phyloP scores from a whole-genome alignment of 2,329 filamentous ascomycete genomes.

The Coniochaeta sp. region DNA sequence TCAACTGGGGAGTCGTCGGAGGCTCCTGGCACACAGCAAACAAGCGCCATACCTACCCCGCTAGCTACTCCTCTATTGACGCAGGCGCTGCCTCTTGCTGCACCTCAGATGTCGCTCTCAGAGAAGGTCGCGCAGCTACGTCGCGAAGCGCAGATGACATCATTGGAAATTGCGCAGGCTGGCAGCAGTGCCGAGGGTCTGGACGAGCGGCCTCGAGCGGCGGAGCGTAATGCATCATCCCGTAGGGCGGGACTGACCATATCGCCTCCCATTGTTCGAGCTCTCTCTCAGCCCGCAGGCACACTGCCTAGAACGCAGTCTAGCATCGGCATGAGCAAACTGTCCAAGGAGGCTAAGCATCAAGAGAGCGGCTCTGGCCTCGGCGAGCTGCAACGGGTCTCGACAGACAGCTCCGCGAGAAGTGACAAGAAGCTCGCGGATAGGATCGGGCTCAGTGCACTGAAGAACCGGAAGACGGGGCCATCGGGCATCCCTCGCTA shows the following conservation, averaged over 20 bases:
- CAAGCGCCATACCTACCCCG: constrained; percentile 12
- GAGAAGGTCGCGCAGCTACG: constrained; percentile 46
- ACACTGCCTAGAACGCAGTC: constrained; percentile 39
- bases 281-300: constrained; percentile 44
- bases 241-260: constrained; percentile 38
- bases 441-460: constrained; percentile 56
- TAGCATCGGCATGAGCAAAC: constrained; percentile 28
- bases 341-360: constrained; percentile 25
- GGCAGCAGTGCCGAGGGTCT: background rate
- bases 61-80: constrained; percentile 8
- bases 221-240: constrained; percentile 16
- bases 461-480: constrained; percentile 54
- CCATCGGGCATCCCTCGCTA: constrained; percentile 86
- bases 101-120: constrained; percentile 23
- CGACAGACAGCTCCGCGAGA: constrained; percentile 35
- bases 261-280: constrained; percentile 47
- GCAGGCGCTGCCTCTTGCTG: constrained; percentile 4
- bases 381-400: constrained; percentile 22
- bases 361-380: constrained; percentile 18
- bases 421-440: constrained; percentile 73
- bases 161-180: constrained; percentile 3
- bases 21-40: background rate
- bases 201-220: constrained; percentile 8
- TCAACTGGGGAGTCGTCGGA: constrained; percentile 1
- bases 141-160: constrained; percentile 35